phyloP scores from a whole-genome alignment of 2,329 filamentous ascomycete species.

The Colletotrichum liriopes region DNA sequence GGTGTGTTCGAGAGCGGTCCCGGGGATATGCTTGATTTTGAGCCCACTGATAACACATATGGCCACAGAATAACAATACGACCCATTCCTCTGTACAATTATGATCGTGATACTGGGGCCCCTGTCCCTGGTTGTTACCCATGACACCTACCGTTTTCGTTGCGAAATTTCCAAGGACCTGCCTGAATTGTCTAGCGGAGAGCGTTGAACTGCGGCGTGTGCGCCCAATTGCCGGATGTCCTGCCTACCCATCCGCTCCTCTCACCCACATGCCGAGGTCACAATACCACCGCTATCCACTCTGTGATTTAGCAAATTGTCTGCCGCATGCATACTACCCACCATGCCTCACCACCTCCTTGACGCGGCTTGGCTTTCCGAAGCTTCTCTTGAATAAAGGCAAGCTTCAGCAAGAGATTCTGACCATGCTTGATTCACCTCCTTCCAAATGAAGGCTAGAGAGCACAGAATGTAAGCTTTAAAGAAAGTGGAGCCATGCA shows the following conservation, averaged over 20 bases:
- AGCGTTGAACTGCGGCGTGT: neutral
- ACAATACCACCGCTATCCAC: neutral
- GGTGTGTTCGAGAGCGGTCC: neutral
- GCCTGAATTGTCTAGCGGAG: constrained; percentile 34
- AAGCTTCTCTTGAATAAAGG: constrained; percentile 21
- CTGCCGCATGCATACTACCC: constrained; percentile 17
- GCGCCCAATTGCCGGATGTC: constrained; percentile 17
- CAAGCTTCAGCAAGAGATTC: neutral
- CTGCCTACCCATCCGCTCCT: neutral
- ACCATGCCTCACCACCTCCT: constrained; percentile 21
- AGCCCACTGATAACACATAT: constrained; percentile 16
- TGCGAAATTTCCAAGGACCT: constrained; percentile 12
- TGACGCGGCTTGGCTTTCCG: neutral
- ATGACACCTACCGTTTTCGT: constrained; percentile 37
- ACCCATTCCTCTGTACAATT: neutral
- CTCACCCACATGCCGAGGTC: constrained; percentile 28
- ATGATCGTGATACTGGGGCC: neutral
- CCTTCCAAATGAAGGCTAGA: constrained; percentile 27
- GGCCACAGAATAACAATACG: neutral
- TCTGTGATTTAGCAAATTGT: neutral
- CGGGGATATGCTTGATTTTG: neutral
- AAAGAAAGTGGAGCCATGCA: neutral
- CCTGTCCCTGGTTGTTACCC: constrained; percentile 14
- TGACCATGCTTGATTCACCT: neutral
- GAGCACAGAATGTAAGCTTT: neutral